Evolutionary conservation across 768 basidiomycete species (phyloP), one percentile per base, ranked within the genome.

Genomic region (Paxillus ammoniavirescens): DNA sequence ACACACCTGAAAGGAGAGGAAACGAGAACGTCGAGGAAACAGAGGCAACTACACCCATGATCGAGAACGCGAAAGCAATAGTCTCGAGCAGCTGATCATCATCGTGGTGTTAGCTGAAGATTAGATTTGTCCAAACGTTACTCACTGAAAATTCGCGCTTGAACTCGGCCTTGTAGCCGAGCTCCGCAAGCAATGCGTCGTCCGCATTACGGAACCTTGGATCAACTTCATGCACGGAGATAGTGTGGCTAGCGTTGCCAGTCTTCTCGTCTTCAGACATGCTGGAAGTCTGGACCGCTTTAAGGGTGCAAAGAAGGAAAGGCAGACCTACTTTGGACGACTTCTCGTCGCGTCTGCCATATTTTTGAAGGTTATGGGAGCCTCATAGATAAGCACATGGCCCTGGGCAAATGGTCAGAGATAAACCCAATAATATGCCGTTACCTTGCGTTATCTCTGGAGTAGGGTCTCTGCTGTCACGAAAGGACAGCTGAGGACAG

Each of bases 131-230:
- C 31, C 18, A 21, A 47, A n/a, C 9, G 8, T 26, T 10, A 47
- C 79, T 59, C 60, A 86, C 86, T 59, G 86, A 83, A 64, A 89
- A 89, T 67, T 89, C 84, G 49, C 87, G 82, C 62, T 75, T 84
- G 70, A 89, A 88, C 68, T 87, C 85, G 64, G 78, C 76, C 72
- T 77, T 86, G 65, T 89, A 89, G 9, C 87, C 87, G 33, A 89
- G 78, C 55, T 79, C 70, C 9, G 85, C 87, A 17, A 89, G 79
- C 40, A 78, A 72, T 5, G 62, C 73, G 65, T 88, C 74, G 60
- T 89, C 86, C 14, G 74, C 76, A 57, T 76, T 72, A 40, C 59
- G 63, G n/a, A 67, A n/a, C 3, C 54, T 52, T 6, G 61, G 57
- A 28, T 69, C 52, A 13, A 49, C 49, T 21, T 49, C 53, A 17